These are phyloP conservation scores for Berberis vulgaris DNA, from an alignment of 164 flowering plant genomes.

Conservation along the genomic window DNA sequence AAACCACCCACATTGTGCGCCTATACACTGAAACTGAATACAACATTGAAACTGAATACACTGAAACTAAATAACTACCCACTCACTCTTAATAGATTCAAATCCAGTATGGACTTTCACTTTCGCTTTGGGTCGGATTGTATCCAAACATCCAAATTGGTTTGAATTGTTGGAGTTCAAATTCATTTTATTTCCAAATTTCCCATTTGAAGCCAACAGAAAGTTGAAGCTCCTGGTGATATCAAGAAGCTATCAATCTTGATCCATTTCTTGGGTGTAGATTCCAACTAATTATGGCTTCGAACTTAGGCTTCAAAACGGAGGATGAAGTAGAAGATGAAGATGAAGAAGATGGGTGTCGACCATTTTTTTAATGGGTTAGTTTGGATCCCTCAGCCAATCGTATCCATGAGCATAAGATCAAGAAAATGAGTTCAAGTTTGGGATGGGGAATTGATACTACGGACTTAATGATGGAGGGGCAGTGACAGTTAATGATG, in stretches of 20 bases:
- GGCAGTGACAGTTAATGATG: too few relatives aligned
- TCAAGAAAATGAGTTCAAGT: too few relatives aligned
- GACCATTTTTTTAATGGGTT: constrained; percentile 25
- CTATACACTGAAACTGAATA: too few relatives aligned
- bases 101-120: too few relatives aligned
- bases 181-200: constrained; percentile 29
- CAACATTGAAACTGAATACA: too few relatives aligned
- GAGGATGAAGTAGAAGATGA: constrained; percentile 6
- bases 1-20: too few relatives aligned
- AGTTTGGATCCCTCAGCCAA: constrained; percentile 55
- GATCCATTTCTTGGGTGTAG: constrained; percentile 17
- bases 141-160: constrained; percentile 8
- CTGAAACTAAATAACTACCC: too few relatives aligned
- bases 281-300: constrained; percentile 7
- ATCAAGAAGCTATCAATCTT: constrained; percentile 27
- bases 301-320: neutral
- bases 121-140: too few relatives aligned
- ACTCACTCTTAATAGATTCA: too few relatives aligned
- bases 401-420: constrained; percentile 8
- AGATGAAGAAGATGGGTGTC: constrained; percentile 10
- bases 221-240: constrained; percentile 28
- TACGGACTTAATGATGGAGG: too few relatives aligned
- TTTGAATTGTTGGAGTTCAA: constrained; percentile 21
- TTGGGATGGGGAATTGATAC: too few relatives aligned
- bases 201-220: constrained; percentile 29